These are phyloP conservation scores for Mycotypha africana DNA, from an alignment of 371 early-diverging fungal species.

Conservation along the genomic window DNA sequence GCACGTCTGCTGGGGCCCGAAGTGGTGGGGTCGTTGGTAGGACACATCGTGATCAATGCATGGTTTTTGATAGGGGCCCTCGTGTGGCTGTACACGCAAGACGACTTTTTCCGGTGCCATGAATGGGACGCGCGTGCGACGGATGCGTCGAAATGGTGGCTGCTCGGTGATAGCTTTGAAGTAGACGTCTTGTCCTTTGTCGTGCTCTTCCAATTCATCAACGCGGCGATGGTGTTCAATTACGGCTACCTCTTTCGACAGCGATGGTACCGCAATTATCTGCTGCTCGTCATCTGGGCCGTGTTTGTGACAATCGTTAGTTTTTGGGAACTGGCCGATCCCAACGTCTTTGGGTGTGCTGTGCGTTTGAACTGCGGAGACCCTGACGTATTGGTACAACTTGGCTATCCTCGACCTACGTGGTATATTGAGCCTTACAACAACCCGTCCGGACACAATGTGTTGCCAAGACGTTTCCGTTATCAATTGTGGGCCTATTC, in stretches of 20 bases:
- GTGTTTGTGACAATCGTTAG: constrained; percentile 49
- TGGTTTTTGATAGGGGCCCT: constrained; percentile 45
- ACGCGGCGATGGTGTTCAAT: constrained; percentile 60
- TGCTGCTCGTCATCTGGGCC: constrained; percentile 47
- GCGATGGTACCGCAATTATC: constrained; percentile 52
- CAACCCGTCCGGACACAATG: constrained; percentile 59
- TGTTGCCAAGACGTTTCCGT: constrained; percentile 57
- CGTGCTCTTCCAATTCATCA: constrained; percentile 59
- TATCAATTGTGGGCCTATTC: constrained; percentile 49
- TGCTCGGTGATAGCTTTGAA: constrained; percentile 74
- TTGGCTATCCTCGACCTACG: constrained; percentile 38
- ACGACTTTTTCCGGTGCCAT: constrained; percentile 59
- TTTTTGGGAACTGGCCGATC: constrained; percentile 56
- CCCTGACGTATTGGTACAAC: constrained; percentile 27
- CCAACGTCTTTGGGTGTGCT: constrained; percentile 64
- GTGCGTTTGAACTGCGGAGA: constrained; percentile 74
- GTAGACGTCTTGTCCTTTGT: constrained; percentile 47
- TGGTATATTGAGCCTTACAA: constrained; percentile 52
- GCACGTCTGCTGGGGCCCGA: constrained; percentile 66
- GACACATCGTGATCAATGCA: constrained; percentile 64
- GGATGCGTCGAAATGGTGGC: constrained; percentile 70
- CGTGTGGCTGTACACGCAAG: constrained; percentile 52
- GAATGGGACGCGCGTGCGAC: constrained; percentile 59
- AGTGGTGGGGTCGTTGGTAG: constrained; percentile 58
- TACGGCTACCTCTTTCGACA: constrained; percentile 63